Evolutionary conservation across 2,329 filamentous ascomycete genomes (phyloP), one percentile per base, ranked within the genome.

Genomic region (Cercospora beticola): DNA sequence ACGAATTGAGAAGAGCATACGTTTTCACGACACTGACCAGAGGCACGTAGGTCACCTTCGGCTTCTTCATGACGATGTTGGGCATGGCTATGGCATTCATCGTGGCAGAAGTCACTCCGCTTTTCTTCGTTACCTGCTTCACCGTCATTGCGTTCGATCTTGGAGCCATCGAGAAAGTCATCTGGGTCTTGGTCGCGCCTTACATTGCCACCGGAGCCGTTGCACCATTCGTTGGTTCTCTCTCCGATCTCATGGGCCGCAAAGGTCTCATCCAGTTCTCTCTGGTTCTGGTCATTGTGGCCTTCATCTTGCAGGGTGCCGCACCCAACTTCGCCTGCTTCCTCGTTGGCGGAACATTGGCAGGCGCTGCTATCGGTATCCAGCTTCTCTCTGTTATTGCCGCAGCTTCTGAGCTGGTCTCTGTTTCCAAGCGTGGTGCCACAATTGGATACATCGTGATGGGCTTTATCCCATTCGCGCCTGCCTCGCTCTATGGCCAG

Each of bases 331-430:
- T 70, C 16, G 70, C 59, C 2, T 54, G 62, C 21, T 71, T 66
- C 40, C 62, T 71, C 6, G 59, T 69, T 9, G 70, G 68, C 5
- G 49, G 36, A 2, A 61, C 65, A 10, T 52, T 65, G 31, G 62
- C 62, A 10, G 62, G 69, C 52, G 70, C 68, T 18, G 62, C 65
- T 14, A 64, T 64, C 23, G 62, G 62, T 18, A 64, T 64, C 23
- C 66, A 70, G 52, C 59, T 66, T 43, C 16, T 72, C 62, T 65
- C 67, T 23, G 66, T 69, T 9, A 67, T 92, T n/a, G 88, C 89
- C 33, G 89, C 85, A 49, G 89, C 88, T 0, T 86, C 87, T 2
- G 89, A 92, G 76, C 83, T 91, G 69, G 89, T 88, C 0, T 88
- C 89, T 1, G 87, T 86, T 28, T 82, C 85, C 14, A 86, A 89